Percentiles rank a stretch among this genome's conserved stretches.
phyloP scores from a whole-genome alignment of 208 protist species.

The Vickermania ingenoplastis region DNA sequence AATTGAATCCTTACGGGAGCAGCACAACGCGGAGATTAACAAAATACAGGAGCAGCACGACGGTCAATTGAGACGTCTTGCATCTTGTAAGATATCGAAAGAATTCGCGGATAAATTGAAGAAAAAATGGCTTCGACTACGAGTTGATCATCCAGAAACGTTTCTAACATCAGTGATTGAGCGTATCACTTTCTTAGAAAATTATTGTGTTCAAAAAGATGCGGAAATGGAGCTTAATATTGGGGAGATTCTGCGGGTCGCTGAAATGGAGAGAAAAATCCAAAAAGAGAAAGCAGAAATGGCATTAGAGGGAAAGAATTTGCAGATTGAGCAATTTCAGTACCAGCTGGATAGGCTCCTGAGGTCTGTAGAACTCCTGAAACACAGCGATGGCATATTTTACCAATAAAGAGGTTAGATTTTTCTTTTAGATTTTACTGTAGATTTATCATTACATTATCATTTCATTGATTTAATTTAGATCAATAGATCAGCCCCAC shows the following conservation, averaged over 20 bases:
- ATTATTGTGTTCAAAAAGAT: slow-evolving; percentile 40
- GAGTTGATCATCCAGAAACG: no score
- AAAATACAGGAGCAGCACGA: no score
- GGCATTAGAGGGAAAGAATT: slow-evolving; percentile 72
- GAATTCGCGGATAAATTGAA: no score
- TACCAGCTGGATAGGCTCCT: slow-evolving; percentile 67
- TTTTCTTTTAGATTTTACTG: slow-evolving; percentile 5
- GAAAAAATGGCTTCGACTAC: no score
- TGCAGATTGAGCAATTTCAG: slow-evolving; percentile 69
- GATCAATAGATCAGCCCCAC: background rate
- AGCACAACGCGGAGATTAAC: no score
- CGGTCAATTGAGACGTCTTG: no score
- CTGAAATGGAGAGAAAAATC: slow-evolving; percentile 52
- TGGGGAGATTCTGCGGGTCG: slow-evolving; percentile 37
- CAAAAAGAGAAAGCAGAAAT: slow-evolving; percentile 49
- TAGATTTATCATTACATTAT: slow-evolving; percentile 1
- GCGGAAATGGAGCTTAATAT: slow-evolving; percentile 45
- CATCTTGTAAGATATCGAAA: no score
- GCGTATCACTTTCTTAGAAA: slow-evolving; percentile 57
- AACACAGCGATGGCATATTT: no score
- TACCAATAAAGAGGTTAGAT: slow-evolving; percentile 5
- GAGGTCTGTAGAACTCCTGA: no score
- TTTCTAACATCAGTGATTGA: slow-evolving; percentile 51
- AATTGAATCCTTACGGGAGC: no score
- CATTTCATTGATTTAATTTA: background rate